Conservation (phyloP, 1,284 basidiomycete genomes). For the Microbotryum scabiosae region DNA sequence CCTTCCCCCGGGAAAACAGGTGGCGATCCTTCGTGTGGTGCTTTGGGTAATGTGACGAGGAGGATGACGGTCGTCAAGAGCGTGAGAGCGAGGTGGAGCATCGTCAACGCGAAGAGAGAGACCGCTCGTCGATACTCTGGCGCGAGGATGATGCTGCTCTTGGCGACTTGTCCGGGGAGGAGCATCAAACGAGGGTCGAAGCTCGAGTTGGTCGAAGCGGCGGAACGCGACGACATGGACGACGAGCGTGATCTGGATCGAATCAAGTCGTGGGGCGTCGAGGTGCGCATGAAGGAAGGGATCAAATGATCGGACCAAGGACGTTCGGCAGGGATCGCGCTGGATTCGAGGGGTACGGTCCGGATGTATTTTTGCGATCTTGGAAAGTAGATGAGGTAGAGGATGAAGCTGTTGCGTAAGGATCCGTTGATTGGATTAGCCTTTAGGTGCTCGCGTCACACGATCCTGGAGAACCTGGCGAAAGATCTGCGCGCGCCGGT, state of each 20-base stretch:
- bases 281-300: conserved; percentile 21
- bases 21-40: conserved; percentile 20
- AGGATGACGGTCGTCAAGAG: conserved; percentile 32
- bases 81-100: conserved; percentile 32
- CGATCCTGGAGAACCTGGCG: conserved; percentile 4
- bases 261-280: conserved; percentile 7
- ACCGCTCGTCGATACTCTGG: conserved; percentile 32
- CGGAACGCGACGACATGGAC: conserved; percentile 1
- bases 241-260: background rate
- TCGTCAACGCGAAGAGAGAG: conserved; percentile 30
- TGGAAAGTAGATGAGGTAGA: conserved; percentile 91
- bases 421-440: background rate
- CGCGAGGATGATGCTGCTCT: conserved; percentile 27
- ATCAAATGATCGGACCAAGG: conserved; percentile 11
- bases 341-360: conserved; percentile 15
- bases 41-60: conserved; percentile 32
- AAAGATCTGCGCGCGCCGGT: background rate
- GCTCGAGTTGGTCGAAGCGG: background rate
- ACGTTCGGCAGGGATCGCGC: conserved; percentile 12
- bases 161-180: conserved; percentile 26
- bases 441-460: background rate
- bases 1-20: conserved; percentile 7
- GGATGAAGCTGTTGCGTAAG: conserved; percentile 54
- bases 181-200: conserved; percentile 26
- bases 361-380: conserved; percentile 61